Conservation (phyloP, 257 asterid genomes). For the Solanum dulcamara region DNA sequence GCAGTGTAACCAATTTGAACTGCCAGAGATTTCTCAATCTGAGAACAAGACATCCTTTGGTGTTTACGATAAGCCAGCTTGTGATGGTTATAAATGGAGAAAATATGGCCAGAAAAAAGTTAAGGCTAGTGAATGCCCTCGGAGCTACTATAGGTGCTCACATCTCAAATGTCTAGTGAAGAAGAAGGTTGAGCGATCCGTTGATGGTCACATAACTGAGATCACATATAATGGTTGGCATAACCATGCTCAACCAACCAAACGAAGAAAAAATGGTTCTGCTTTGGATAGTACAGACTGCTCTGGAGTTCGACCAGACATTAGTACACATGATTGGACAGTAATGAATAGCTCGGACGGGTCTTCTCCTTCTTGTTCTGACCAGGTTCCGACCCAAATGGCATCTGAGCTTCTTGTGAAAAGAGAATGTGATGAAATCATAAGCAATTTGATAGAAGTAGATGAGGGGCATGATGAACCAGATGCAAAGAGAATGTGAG, state of each 20-base stretch:
- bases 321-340: conserved; percentile 10
- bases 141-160: conserved; percentile 89
- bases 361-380: conserved; percentile 10
- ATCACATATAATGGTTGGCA: conserved; percentile 84
- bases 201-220: conserved; percentile 65
- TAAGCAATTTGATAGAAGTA: conserved; percentile 21
- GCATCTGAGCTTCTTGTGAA: conserved; percentile 12
- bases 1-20: conserved; percentile 22
- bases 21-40: conserved; percentile 37
- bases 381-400: conserved; percentile 9
- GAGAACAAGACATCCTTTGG: conserved; percentile 25
- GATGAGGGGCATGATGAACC: conserved; percentile 54
- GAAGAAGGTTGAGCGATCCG: conserved; percentile 76
- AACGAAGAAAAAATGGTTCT: conserved; percentile 36
- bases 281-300: conserved; percentile 11
- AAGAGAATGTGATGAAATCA: conserved; percentile 24
- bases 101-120: conserved; percentile 92
- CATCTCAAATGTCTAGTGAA: conserved; percentile 56
- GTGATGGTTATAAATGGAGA: conserved; percentile 97
- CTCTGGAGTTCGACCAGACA: conserved; percentile 12
- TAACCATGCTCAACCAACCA: conserved; percentile 53
- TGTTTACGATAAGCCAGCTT: conserved; percentile 46
- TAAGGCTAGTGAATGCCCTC: conserved; percentile 78
- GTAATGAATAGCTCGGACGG: conserved; percentile 17
- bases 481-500: conserved; percentile 63